These are phyloP conservation scores for Saccharomycopsis capsularis DNA, from an alignment of 805 yeast genomes.

Conservation along the genomic window DNA sequence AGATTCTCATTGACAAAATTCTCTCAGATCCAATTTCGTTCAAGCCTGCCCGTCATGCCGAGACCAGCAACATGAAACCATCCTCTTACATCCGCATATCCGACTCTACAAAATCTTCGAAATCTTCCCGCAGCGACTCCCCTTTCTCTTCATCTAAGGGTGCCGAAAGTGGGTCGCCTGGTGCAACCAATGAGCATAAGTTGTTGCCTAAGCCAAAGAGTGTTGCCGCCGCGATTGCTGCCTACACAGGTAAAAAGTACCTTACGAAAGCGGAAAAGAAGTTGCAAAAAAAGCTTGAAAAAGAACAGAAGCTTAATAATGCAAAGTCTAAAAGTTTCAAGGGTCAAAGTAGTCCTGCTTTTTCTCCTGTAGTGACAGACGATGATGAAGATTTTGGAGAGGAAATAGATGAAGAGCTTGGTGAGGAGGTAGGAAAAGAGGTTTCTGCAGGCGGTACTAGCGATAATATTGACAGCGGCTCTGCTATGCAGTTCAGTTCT, in stretches of 20 bases:
- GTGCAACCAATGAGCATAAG: neutral
- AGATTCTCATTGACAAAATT: slow-evolving; percentile 17
- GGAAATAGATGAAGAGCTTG: slow-evolving; percentile 5
- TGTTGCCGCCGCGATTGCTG: slow-evolving; percentile 54
- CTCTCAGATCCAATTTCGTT: slow-evolving; percentile 15
- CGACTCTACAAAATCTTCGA: neutral
- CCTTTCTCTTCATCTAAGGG: too few relatives aligned
- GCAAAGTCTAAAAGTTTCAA: neutral
- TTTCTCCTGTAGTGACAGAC: too few relatives aligned
- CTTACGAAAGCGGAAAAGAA: slow-evolving; percentile 40
- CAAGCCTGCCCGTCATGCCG: slow-evolving; percentile 15
- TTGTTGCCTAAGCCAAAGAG: slow-evolving; percentile 28
- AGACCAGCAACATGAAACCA: slow-evolving; percentile 14
- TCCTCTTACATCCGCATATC: slow-evolving; percentile 13
- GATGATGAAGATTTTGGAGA: slow-evolving; percentile 10
- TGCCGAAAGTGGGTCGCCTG: too few relatives aligned
- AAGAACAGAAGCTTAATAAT: neutral
- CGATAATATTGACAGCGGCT: too few relatives aligned
- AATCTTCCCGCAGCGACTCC: too few relatives aligned
- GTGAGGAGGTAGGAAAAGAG: slow-evolving; percentile 15
- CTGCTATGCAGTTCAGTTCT: slow-evolving; percentile 4
- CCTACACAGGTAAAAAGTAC: slow-evolving; percentile 49
- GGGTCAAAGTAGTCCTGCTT: neutral
- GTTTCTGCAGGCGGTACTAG: slow-evolving; percentile 10
- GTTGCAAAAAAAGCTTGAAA: slow-evolving; percentile 25